Percentiles rank a stretch among this genome's conserved stretches.
Evolutionary conservation across 108 stramenopile species (phyloP).

Genomic region (Parmales sp.): DNA sequence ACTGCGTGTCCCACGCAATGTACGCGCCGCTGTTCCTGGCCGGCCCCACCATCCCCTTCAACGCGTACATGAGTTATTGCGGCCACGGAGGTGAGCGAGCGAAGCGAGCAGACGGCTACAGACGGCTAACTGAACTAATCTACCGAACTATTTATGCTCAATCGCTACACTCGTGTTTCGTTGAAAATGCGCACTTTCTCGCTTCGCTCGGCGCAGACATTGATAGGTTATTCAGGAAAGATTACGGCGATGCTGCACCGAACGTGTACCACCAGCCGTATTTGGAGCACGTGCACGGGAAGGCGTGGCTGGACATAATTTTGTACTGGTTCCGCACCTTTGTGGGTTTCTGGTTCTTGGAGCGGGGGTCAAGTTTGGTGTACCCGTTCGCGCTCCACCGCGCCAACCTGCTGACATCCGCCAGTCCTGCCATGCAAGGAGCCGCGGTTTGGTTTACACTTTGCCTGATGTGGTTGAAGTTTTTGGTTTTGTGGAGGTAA

Average conservation of each 20-base stretch:
- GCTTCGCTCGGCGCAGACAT: too few relatives aligned
- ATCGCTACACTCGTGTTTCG: too few relatives aligned
- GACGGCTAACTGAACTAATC: too few relatives aligned
- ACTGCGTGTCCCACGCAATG: conserved; percentile 26
- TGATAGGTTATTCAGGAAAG: too few relatives aligned
- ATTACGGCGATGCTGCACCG: too few relatives aligned
- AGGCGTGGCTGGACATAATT: background rate
- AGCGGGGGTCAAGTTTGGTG: background rate
- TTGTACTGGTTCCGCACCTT: background rate
- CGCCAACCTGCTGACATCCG: background rate
- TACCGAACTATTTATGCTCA: too few relatives aligned
- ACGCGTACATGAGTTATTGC: conserved; percentile 20
- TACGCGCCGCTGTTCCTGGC: conserved; percentile 46
- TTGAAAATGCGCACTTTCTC: too few relatives aligned
- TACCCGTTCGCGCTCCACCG: background rate
- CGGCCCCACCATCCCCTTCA: conserved; percentile 44
- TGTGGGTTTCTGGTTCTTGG: background rate
- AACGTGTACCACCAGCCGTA: too few relatives aligned
- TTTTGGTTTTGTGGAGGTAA: conserved; percentile 45
- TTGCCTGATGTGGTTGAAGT: conserved; percentile 46
- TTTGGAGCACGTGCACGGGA: background rate
- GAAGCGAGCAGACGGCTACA: too few relatives aligned
- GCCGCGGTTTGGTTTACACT: background rate
- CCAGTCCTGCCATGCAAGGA: background rate
- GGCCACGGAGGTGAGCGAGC: too few relatives aligned